Evolutionary conservation across 257 asterid species (phyloP), one percentile per base, ranked within the genome.

Genomic region (Striga asiatica): DNA sequence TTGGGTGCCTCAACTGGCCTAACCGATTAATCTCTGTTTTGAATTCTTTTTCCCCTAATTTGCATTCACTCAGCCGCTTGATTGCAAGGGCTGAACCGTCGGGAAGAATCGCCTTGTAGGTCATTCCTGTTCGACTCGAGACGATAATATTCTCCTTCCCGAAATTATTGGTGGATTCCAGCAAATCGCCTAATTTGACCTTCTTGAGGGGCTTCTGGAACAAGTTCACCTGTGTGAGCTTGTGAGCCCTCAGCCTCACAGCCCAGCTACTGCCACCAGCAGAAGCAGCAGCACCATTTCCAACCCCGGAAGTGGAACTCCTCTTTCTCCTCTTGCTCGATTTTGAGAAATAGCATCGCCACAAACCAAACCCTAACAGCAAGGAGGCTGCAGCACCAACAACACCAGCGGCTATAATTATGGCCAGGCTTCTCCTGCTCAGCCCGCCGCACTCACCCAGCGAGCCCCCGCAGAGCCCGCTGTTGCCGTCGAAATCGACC

Each of bases 1-100:
- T 82, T 0, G 93, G 93, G 39, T 82, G 93, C 67, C 93, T 79
- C 58, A 82, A 58, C 61, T 79, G 88, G 16, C 93, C 93, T 46
- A 79, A 59, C 38, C 73, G 52, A 37, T 77, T 79, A 88, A 82
- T 79, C 77, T 82, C 88, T 27, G 69, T 61, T 71, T 77, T 68
- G 64, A 79, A 82, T 60, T 70, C 81, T 68, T 72, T 82, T 56
- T 82, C 88, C 49, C 58, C 81, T 13, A 71, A 51, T 54, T 70
- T 79, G 22, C 88, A 82, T 14, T 62, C 54, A 53, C 72, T 74
- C 22, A 82, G 65, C 55, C 81, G 71, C 64, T 82, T 82, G 27
- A 82, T 50, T 6, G 84, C 82, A 18, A 82, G 68, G 25, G 75
- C 82, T 0, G 88, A 82, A 3, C 93, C 93, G 46, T 82, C 93